A percentile compares a stretch with the other conserved stretches of the same genome.
phyloP scores from a whole-genome alignment of 2,329 filamentous ascomycete species.

The Rasamsonia emersonii region DNA sequence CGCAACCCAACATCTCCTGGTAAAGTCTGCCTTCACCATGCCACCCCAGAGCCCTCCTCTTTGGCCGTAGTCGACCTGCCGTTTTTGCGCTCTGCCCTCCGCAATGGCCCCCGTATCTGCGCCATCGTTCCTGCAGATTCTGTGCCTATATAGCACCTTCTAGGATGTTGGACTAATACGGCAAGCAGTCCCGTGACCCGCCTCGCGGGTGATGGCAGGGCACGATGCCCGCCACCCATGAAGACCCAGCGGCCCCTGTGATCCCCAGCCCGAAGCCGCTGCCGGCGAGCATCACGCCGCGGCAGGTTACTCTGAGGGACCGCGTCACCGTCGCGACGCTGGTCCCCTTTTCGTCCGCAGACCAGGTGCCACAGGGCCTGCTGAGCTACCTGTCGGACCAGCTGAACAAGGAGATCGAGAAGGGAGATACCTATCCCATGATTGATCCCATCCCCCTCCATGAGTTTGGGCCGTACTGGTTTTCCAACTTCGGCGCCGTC shows the following conservation, averaged over 20 bases:
- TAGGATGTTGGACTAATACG: constrained; percentile 5
- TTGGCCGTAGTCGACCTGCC: not conserved
- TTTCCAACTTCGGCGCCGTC: constrained; percentile 79
- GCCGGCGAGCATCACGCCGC: constrained; percentile 60
- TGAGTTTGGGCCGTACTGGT: constrained; percentile 77
- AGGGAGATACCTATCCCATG: constrained; percentile 89
- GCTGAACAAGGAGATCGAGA: constrained; percentile 83
- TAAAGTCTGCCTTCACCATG: not conserved
- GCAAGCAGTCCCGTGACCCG: constrained; percentile 28
- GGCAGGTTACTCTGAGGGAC: constrained; percentile 74
- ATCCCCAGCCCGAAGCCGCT: constrained; percentile 39
- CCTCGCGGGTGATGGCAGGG: constrained; percentile 16
- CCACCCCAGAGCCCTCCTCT: not conserved
- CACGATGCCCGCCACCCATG: constrained; percentile 29
- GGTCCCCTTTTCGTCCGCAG: constrained; percentile 68
- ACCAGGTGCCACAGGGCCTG: constrained; percentile 66
- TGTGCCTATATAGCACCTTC: too few relatives aligned
- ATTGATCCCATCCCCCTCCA: constrained; percentile 65
- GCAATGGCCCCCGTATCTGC: too few relatives aligned
- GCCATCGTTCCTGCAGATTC: too few relatives aligned
- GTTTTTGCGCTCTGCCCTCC: not conserved
- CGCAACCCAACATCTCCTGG: not conserved
- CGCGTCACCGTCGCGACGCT: constrained; percentile 76
- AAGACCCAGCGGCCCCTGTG: constrained; percentile 22
- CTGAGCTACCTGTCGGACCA: constrained; percentile 72